These are phyloP conservation scores for Ricinus communis DNA, from an alignment of 345 rosid genomes.

Conservation along the genomic window DNA sequence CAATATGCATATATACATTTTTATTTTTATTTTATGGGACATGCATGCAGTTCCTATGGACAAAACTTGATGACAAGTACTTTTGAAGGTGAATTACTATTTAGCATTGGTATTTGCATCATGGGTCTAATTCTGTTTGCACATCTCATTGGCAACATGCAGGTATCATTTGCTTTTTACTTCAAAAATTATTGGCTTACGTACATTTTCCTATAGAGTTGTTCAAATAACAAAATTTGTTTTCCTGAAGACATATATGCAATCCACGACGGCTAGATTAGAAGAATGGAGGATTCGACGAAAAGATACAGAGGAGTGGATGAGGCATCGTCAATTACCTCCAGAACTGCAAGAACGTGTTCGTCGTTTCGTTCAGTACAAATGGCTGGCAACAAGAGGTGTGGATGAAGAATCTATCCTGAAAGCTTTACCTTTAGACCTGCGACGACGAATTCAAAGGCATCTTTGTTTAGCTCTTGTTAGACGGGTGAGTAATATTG, in stretches of 20 bases:
- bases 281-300: slow-evolving; percentile 5
- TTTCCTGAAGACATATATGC: slow-evolving; percentile 6
- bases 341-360: slow-evolving; percentile 8
- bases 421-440: slow-evolving; percentile 3
- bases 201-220: neutral
- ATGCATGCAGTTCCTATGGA: slow-evolving; percentile 9
- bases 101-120: slow-evolving; percentile 1
- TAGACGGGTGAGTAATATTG: slow-evolving; percentile 6
- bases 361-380: slow-evolving; percentile 10
- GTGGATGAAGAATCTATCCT: slow-evolving; percentile 11
- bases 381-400: slow-evolving; percentile 8
- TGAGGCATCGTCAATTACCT: slow-evolving; percentile 8
- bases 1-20: no score
- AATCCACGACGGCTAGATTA: slow-evolving; percentile 8
- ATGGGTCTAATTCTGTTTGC: slow-evolving; percentile 11
- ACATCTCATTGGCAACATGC: slow-evolving; percentile 10
- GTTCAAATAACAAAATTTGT: neutral
- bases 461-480: slow-evolving; percentile 13
- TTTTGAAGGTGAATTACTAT: neutral
- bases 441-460: slow-evolving; percentile 6
- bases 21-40: no score
- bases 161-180: neutral
- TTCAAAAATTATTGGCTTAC: neutral
- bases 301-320: slow-evolving; percentile 12
- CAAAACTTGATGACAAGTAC: slow-evolving; percentile 10